Conservation (phyloP, 1,139 yeast genomes). For the Debaryomyces singareniensis region DNA sequence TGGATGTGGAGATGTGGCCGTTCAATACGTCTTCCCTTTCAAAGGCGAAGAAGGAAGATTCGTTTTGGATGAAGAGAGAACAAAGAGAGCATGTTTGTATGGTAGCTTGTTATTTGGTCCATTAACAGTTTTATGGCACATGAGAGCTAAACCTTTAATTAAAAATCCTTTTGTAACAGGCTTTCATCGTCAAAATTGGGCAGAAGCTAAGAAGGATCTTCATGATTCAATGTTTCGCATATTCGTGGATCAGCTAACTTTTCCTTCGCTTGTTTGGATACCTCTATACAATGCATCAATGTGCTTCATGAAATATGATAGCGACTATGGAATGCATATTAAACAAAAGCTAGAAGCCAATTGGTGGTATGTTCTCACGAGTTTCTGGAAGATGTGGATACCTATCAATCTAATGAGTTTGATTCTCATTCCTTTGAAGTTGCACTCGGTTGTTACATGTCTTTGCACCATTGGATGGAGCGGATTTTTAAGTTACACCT, state of each 20-base stretch:
- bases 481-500: conserved; percentile 54
- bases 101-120: conserved; percentile 80
- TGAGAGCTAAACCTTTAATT: conserved; percentile 44
- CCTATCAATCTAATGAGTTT: conserved; percentile 70
- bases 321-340: too few species aligned
- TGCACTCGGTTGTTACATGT: conserved; percentile 64
- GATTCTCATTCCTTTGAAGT: conserved; percentile 60
- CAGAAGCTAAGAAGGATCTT: conserved; percentile 14
- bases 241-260: conserved; percentile 29
- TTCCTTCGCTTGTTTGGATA: conserved; percentile 35
- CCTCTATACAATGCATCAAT: conserved; percentile 40
- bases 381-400: conserved; percentile 74
- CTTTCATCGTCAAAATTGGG: conserved; percentile 7
- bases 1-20: conserved; percentile 69
- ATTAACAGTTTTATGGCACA: conserved; percentile 66
- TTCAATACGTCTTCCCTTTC: conserved; percentile 53
- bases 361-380: conserved; percentile 54
- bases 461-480: conserved; percentile 80
- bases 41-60: conserved; percentile 12
- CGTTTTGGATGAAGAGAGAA: conserved; percentile 40
- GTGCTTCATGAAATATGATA: conserved; percentile 33
- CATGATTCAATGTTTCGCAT: conserved; percentile 33
- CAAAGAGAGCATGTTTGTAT: conserved; percentile 60
- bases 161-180: conserved; percentile 31
- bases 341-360: conserved; percentile 36